phyloP scores from a whole-genome alignment of 352 stramenopile species.

The Pythium sp. region DNA sequence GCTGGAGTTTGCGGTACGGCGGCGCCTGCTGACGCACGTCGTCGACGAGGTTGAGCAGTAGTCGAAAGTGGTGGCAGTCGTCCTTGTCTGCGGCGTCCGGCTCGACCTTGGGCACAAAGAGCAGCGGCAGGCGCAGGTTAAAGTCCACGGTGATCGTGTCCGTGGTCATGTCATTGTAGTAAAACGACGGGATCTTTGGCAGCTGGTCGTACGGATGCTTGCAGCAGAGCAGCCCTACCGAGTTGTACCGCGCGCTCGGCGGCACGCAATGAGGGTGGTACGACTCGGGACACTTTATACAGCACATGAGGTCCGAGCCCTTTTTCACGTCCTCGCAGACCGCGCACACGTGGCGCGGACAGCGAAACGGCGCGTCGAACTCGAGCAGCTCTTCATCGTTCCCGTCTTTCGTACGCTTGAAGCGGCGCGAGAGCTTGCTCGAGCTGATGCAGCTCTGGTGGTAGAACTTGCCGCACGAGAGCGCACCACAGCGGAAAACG shows the following conservation, averaged over 20 bases:
- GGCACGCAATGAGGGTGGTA: constrained; percentile 94
- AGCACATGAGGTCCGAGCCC: constrained; percentile 81
- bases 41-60: constrained; percentile 64
- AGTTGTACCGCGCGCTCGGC: constrained; percentile 90
- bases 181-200: constrained; percentile 71
- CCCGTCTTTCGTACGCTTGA: constrained; percentile 26
- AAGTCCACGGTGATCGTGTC: constrained; percentile 78
- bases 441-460: constrained; percentile 74
- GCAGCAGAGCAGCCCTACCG: constrained; percentile 89
- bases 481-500: constrained; percentile 70
- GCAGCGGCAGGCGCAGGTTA: constrained; percentile 66
- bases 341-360: constrained; percentile 83
- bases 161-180: constrained; percentile 55
- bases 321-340: constrained; percentile 81
- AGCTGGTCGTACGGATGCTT: constrained; percentile 81
- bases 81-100: constrained; percentile 41
- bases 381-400: constrained; percentile 49
- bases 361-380: constrained; percentile 83
- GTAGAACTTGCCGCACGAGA: constrained; percentile 81
- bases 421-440: constrained; percentile 56
- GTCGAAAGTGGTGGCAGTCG: constrained; percentile 80
- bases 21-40: constrained; percentile 72
- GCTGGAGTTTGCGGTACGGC: constrained; percentile 68
- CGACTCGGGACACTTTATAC: constrained; percentile 89
- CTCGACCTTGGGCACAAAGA: constrained; percentile 76